Conservation (phyloP, 257 asterid genomes). For the Jaltomata sinuosa region DNA sequence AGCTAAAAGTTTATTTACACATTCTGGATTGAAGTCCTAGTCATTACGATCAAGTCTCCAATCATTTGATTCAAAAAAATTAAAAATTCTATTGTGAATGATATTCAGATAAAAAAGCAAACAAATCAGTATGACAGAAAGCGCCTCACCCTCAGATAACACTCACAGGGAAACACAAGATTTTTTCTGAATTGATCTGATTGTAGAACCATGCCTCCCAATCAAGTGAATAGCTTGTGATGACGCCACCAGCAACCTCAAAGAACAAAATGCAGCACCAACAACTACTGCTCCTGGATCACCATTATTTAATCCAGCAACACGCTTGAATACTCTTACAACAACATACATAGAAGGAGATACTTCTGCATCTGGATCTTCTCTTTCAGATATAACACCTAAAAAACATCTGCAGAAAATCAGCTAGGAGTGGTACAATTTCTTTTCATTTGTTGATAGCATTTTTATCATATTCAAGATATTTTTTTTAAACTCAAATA, state of each 20-base stretch:
- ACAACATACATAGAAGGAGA: too few species aligned
- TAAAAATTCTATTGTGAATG: neutral
- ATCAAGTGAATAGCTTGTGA: too few species aligned
- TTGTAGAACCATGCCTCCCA: too few species aligned
- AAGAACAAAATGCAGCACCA: too few species aligned
- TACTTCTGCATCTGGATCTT: slow-evolving; percentile 70
- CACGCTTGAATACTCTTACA: too few species aligned
- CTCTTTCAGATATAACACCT: slow-evolving; percentile 75
- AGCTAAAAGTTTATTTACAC: neutral
- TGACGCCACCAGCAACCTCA: slow-evolving; percentile 63
- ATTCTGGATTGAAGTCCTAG: too few species aligned
- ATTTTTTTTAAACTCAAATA: too few species aligned
- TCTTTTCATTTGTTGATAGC: neutral
- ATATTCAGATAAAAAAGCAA: neutral
- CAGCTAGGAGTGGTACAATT: neutral
- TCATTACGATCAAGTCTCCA: neutral
- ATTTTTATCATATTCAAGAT: too few species aligned
- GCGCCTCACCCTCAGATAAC: slow-evolving; percentile 48
- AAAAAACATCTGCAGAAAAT: slow-evolving; percentile 1
- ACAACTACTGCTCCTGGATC: too few species aligned
- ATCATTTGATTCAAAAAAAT: neutral
- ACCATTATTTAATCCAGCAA: too few species aligned
- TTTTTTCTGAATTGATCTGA: slow-evolving; percentile 66
- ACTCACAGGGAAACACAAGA: slow-evolving; percentile 57
- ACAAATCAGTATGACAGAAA: neutral